These are phyloP conservation scores for Volvox carteri DNA, from an alignment of 163 green algal species.

Conservation along the genomic window DNA sequence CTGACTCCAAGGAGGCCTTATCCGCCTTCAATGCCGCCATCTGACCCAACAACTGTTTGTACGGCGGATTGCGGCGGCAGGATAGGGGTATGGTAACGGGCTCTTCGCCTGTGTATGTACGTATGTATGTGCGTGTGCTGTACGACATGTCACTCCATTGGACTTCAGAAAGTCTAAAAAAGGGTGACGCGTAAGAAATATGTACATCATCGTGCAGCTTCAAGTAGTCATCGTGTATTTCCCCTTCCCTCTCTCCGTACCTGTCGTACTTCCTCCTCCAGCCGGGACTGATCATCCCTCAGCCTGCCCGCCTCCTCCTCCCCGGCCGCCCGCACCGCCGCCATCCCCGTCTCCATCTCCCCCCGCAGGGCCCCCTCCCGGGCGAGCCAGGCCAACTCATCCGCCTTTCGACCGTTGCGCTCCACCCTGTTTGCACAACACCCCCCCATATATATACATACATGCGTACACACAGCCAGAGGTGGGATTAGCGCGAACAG, in stretches of 20 bases:
- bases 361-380: slow-evolving; percentile 4
- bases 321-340: not conserved
- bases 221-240: not conserved
- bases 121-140: too few relatives aligned
- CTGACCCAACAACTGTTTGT: slow-evolving; percentile 22
- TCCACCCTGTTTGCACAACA: not conserved
- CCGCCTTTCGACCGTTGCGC: not conserved
- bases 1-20: slow-evolving; percentile 3
- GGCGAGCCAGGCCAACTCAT: not conserved
- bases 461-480: too few relatives aligned
- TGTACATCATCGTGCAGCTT: too few relatives aligned
- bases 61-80: too few relatives aligned
- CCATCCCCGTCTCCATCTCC: not conserved
- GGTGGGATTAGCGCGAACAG: too few relatives aligned
- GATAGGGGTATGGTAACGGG: too few relatives aligned
- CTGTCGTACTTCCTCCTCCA: slow-evolving; percentile 17
- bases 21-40: not conserved
- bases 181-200: too few relatives aligned
- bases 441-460: too few relatives aligned
- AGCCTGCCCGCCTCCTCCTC: slow-evolving; percentile 3
- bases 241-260: not conserved
- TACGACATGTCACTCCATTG: too few relatives aligned
- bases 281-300: not conserved
- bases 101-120: too few relatives aligned
- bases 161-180: too few relatives aligned